Conservation (phyloP, 1,284 basidiomycete species). For the Ustilago lituana region DNA sequence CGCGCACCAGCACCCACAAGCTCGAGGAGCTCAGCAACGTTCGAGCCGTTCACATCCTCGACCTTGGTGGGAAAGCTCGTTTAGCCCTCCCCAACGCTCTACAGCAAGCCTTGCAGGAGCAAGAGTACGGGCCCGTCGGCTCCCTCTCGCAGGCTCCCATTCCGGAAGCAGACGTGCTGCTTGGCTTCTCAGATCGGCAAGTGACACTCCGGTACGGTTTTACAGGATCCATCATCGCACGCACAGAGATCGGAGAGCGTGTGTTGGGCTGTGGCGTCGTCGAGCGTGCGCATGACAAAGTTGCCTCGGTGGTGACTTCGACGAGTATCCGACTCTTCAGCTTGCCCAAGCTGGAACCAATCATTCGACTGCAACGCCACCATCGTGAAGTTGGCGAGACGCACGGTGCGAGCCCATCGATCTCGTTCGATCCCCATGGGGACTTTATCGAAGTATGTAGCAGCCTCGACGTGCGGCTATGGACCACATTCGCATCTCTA, state of each 20-base stretch:
- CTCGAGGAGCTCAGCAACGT: constrained; percentile 43
- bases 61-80: constrained; percentile 39
- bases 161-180: constrained; percentile 30
- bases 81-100: constrained; percentile 46
- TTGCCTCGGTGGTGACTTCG: constrained; percentile 43
- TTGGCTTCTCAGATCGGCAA: constrained; percentile 38
- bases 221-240: constrained; percentile 46
- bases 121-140: constrained; percentile 22
- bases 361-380: constrained; percentile 58
- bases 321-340: constrained; percentile 54
- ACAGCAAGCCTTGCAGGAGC: constrained; percentile 50
- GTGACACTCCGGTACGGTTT: constrained; percentile 43
- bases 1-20: constrained; percentile 34
- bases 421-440: constrained; percentile 52
- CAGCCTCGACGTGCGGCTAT: constrained; percentile 59
- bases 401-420: constrained; percentile 14
- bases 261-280: constrained; percentile 51
- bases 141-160: constrained; percentile 7
- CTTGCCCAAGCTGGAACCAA: constrained; percentile 52
- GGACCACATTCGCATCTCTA: constrained; percentile 56
- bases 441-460: constrained; percentile 59
- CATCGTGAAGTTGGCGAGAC: constrained; percentile 44
- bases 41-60: constrained; percentile 43
- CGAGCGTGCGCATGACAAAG: constrained; percentile 40
- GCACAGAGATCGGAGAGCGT: constrained; percentile 49